phyloP scores from a whole-genome alignment of 2,329 filamentous ascomycete genomes.

The Tolypocladium inflatum region DNA sequence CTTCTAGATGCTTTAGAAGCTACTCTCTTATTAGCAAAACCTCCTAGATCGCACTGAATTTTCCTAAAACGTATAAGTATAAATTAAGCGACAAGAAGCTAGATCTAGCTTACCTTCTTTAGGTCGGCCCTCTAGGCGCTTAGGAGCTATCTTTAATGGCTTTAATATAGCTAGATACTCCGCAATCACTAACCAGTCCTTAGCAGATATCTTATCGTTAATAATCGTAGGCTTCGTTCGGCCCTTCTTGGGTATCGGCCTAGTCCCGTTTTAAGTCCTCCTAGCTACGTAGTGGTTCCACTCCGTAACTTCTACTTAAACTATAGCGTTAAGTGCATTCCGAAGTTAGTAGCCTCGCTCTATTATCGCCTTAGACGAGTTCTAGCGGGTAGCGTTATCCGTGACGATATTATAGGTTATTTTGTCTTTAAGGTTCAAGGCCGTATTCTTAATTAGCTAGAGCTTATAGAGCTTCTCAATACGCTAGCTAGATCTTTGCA shows the following conservation, averaged over 20 bases:
- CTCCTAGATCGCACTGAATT: too few relatives aligned
- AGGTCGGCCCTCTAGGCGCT: constrained; percentile 2
- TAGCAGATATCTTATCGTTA: not conserved
- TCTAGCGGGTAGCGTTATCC: too few relatives aligned
- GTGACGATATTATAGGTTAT: not conserved
- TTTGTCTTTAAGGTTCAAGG: not conserved
- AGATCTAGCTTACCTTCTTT: not conserved
- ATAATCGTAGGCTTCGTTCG: constrained; percentile 1
- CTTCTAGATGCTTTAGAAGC: too few relatives aligned
- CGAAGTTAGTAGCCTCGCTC: not conserved
- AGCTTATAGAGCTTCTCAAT: not conserved
- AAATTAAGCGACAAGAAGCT: too few relatives aligned
- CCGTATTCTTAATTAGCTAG: not conserved
- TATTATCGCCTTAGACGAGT: not conserved
- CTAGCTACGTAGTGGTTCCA: not conserved
- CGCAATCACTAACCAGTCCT: constrained; percentile 1
- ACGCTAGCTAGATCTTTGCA: too few relatives aligned
- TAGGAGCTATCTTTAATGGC: constrained; percentile 1
- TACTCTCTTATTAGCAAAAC: too few relatives aligned
- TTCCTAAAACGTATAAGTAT: too few relatives aligned
- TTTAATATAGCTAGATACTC: constrained; percentile 1
- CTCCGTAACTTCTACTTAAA: not conserved
- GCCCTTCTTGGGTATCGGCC: not conserved
- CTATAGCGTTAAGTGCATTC: not conserved
- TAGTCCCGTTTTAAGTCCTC: not conserved